Evolutionary conservation across 2,329 filamentous ascomycete genomes (phyloP).

Genomic region (Pestalotiopsis fici): DNA sequence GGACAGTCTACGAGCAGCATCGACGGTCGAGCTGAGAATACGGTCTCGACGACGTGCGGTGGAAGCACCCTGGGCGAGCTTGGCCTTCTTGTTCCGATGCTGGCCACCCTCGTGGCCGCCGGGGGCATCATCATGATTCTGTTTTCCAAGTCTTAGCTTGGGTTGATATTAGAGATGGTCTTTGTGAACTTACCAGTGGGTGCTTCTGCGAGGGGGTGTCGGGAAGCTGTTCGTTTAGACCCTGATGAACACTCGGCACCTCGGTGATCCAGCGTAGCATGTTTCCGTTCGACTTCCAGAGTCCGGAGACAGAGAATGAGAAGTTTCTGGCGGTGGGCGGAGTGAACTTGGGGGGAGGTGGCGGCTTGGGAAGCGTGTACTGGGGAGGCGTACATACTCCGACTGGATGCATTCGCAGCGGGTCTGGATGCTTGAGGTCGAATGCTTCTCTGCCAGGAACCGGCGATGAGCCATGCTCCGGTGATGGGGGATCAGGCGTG

Average conservation of each 20-base stretch:
- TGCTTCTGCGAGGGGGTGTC: constrained; percentile 22
- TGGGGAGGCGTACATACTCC: neutral
- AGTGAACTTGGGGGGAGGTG: neutral
- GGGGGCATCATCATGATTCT: neutral
- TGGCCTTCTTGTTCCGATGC: constrained; percentile 24
- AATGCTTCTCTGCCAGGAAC: neutral
- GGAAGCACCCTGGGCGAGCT: constrained; percentile 1
- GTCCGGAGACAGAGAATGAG: constrained; percentile 22
- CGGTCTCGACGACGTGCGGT: constrained; percentile 14
- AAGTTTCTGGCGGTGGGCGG: constrained; percentile 24
- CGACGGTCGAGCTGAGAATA: constrained; percentile 14
- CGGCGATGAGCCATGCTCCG: constrained; percentile 3
- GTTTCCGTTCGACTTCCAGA: constrained; percentile 22
- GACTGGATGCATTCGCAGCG: neutral
- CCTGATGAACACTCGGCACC: constrained; percentile 9
- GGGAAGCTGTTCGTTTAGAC: neutral
- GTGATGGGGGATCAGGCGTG: neutral
- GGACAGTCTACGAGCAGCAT: constrained; percentile 21
- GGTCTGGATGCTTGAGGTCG: neutral
- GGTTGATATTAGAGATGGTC: neutral
- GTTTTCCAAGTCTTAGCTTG: neutral
- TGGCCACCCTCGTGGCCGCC: constrained; percentile 11
- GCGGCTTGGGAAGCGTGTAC: no score
- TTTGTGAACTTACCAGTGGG: constrained; percentile 18
- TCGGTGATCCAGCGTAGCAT: constrained; percentile 28